Conservation (phyloP, 1,284 basidiomycete species). For the Inonotus hispidus region DNA sequence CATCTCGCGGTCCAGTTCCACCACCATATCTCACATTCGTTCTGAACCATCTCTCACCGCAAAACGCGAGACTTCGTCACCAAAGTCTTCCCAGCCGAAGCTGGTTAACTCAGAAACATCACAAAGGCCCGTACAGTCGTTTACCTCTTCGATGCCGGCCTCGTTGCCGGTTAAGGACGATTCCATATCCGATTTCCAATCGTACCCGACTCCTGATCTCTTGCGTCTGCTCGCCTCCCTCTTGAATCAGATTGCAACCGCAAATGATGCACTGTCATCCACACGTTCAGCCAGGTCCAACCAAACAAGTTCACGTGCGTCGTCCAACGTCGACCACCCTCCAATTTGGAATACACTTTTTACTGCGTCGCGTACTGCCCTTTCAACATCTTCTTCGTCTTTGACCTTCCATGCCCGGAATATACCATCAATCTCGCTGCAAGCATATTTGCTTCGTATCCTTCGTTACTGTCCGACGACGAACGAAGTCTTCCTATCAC, state of each 20-base stretch:
- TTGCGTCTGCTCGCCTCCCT: slow-evolving; percentile 86
- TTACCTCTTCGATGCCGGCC: neutral
- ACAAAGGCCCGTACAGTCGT: neutral
- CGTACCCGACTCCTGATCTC: slow-evolving; percentile 65
- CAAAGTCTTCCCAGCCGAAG: neutral
- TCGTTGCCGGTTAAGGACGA: neutral
- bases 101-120: neutral
- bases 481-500: slow-evolving; percentile 93
- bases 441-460: slow-evolving; percentile 91
- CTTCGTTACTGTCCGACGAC: slow-evolving; percentile 98
- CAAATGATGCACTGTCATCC: slow-evolving; percentile 68
- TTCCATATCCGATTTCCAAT: slow-evolving; percentile 50
- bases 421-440: slow-evolving; percentile 91
- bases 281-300: slow-evolving; percentile 23
- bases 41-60: neutral
- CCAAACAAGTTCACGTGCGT: slow-evolving; percentile 25
- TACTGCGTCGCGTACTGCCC: slow-evolving; percentile 73
- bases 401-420: slow-evolving; percentile 96
- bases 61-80: slow-evolving; percentile 2
- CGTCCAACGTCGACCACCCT: slow-evolving; percentile 25
- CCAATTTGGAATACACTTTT: slow-evolving; percentile 64
- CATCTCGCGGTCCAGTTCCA: slow-evolving; percentile 12
- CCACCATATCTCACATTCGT: slow-evolving; percentile 18
- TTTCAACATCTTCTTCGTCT: slow-evolving; percentile 76
- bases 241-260: slow-evolving; percentile 86